phyloP scores from a whole-genome alignment of 495 filamentous ascomycete genomes.

The Astrothelium subdiscretum region DNA sequence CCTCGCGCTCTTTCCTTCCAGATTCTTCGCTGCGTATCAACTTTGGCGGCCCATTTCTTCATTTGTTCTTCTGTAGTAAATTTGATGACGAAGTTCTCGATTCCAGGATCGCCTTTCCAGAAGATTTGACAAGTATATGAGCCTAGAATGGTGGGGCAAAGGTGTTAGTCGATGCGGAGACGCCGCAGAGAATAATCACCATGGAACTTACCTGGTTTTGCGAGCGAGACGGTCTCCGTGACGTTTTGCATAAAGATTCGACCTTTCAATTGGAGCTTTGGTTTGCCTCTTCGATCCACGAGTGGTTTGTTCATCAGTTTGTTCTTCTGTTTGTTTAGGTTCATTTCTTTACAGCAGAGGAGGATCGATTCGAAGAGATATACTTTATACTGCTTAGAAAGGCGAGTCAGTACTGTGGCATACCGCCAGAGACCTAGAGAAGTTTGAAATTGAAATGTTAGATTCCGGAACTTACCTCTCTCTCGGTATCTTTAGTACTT shows the following conservation, averaged over 20 bases:
- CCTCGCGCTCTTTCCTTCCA: conserved; percentile 33
- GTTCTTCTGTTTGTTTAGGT: conserved; percentile 71
- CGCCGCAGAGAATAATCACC: neutral
- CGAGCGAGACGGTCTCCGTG: conserved; percentile 74
- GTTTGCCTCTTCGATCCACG: conserved; percentile 59
- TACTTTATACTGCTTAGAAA: conserved; percentile 69
- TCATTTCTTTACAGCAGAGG: conserved; percentile 92
- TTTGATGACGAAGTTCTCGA: conserved; percentile 91
- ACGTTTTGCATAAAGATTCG: conserved; percentile 99
- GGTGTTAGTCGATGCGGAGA: neutral
- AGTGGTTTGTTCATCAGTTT: conserved; percentile 60
- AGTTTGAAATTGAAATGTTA: neutral
- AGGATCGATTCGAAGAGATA: conserved; percentile 94
- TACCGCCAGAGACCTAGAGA: neutral
- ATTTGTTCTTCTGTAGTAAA: conserved; percentile 83
- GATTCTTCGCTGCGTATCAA: conserved; percentile 48
- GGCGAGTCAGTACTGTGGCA: neutral
- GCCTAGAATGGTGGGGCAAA: conserved; percentile 37
- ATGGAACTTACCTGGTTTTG: conserved; percentile 58
- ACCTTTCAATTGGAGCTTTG: conserved; percentile 85
- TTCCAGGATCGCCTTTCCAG: conserved; percentile 94
- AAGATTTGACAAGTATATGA: conserved; percentile 94
- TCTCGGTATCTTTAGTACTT: conserved; percentile 40
- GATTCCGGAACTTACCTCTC: conserved; percentile 21
- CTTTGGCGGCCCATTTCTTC: conserved; percentile 71